Evolutionary conservation across 371 early-diverging fungal species (phyloP).

Genomic region (Mortierella sp.): DNA sequence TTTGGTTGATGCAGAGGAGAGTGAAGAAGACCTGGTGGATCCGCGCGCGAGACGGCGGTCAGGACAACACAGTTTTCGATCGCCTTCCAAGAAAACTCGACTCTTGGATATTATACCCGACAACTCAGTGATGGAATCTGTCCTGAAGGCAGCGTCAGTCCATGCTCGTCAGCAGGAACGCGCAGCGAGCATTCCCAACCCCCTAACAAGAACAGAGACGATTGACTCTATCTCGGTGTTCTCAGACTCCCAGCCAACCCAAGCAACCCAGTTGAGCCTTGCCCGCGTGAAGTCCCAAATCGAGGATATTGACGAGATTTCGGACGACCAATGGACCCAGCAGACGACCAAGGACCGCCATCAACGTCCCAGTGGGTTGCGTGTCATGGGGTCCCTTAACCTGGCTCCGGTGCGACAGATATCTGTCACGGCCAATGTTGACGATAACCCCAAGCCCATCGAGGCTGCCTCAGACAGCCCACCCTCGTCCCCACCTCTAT

Average conservation of each 20-base stretch:
- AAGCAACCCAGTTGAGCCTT: not conserved
- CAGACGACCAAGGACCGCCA: not conserved
- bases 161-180: constrained; percentile 18
- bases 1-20: constrained; percentile 15
- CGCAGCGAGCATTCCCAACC: constrained; percentile 1
- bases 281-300: constrained; percentile 6
- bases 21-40: constrained; percentile 27
- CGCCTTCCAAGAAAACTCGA: constrained; percentile 33
- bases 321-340: constrained; percentile 39
- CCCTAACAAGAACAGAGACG: constrained; percentile 24
- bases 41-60: constrained; percentile 30
- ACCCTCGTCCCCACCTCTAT: not conserved
- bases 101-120: constrained; percentile 27
- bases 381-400: not conserved
- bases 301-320: constrained; percentile 46
- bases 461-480: not conserved
- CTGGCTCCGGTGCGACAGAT: not conserved
- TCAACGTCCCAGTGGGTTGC: not conserved
- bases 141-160: constrained; percentile 17
- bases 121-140: constrained; percentile 18
- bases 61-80: constrained; percentile 7
- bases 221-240: constrained; percentile 38
- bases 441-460: not conserved
- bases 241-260: constrained; percentile 31
- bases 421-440: not conserved